phyloP scores from a whole-genome alignment of 1,139 yeast species.

The Diutina neorugosa region DNA sequence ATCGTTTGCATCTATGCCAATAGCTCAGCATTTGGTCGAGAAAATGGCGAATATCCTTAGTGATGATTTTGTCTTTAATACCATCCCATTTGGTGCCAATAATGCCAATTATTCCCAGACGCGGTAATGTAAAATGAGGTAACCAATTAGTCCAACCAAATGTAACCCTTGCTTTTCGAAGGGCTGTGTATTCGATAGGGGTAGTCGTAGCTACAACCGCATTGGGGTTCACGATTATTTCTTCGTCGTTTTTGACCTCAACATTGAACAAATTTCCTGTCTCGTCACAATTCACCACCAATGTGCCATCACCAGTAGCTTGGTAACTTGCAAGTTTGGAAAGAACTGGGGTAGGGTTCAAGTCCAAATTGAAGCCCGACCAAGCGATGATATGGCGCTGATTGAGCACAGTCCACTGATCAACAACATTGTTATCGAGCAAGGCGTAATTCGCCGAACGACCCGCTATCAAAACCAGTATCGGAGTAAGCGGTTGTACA shows the following conservation, averaged over 20 bases:
- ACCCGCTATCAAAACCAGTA: background rate
- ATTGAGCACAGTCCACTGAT: background rate
- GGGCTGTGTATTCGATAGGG: background rate
- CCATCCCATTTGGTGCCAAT: background rate
- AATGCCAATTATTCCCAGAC: background rate
- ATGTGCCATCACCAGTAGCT: background rate
- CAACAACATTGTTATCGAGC: background rate
- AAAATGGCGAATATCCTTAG: background rate
- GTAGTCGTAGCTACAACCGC: slow-evolving; percentile 2
- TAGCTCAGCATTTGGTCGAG: background rate
- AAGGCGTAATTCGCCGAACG: background rate
- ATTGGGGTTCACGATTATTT: background rate
- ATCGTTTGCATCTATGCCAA: background rate
- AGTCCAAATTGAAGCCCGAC: background rate
- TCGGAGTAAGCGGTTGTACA: background rate
- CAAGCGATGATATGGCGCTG: background rate
- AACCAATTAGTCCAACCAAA: background rate
- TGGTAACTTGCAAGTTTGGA: background rate
- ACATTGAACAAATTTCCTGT: background rate
- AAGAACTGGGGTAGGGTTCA: background rate
- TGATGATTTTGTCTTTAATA: background rate
- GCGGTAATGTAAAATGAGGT: background rate
- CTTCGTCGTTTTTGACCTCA: background rate
- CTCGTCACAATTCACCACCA: background rate
- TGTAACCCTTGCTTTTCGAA: background rate